Evolutionary conservation across 257 asterid species (phyloP), one percentile per base, ranked within the genome.

Genomic region (Coffea eugenioides): DNA sequence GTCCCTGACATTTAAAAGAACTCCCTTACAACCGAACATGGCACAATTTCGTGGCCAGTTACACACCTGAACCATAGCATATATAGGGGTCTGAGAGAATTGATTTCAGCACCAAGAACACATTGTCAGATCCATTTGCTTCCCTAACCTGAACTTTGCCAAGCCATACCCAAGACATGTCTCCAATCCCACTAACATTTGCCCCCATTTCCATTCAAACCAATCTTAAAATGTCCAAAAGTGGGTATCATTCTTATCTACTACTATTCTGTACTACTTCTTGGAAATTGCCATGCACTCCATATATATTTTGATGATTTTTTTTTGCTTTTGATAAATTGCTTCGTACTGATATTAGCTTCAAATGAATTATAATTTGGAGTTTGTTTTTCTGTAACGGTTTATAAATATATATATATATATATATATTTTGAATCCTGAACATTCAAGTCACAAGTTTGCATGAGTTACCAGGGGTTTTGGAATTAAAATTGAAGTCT

Each of bases 121-220:
- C 48, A 72, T 45, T 73, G 82, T 79, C 82, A 71, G 73, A 45
- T 25, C 23, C 66, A 71, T 73, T 80, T 80, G 43, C 46, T 66
- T 80, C 74, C 73, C 51, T 68, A 52, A 65, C 77, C 68, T 80
- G 41, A 80, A 31, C n/a, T 67, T 67, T 74, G 68, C 74, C 83
- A 36, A 80, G 51, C 46, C 61, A 78, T 43, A 64, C 36, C 6
- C 75, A 45, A 56, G 75, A 73, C 79, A 52, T 65, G 83, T 80
- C 79, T 72, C 75, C 73, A 39, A 80, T 10, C 75, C 68, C 79
- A 45, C 66, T 57, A 80, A 64, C 52, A 73, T 80, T 77, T 80
- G 48, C 75, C 73, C 64, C 79, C 83, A 65, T 36, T 66, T 80
- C n/a, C 67, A 65, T 18, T 41, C 46, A 5, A 25, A 23, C 48